Evolutionary conservation across 2,329 filamentous ascomycete genomes (phyloP), one percentile per base, ranked within the genome.

Genomic region (Diaporthe australafricana): DNA sequence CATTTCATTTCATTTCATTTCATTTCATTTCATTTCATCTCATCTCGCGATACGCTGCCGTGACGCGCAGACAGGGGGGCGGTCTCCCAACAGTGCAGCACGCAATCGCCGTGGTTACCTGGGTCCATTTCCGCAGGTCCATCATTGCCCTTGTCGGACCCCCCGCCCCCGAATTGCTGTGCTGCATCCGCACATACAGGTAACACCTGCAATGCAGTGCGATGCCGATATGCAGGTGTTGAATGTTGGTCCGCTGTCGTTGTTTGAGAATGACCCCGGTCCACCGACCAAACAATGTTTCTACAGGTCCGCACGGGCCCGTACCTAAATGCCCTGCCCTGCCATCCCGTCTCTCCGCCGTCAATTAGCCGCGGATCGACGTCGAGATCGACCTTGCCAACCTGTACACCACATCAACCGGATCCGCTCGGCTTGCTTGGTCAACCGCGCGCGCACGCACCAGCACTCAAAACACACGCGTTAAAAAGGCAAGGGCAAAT

Each of bases 261-360:
- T 50, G 42, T 70, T 47, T 70, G 35, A 56, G 22, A 8, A 52
- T 47, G 20, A 67, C 45, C 53, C 63, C 27, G 53, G 63, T 27
- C 63, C 35, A 25, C 22, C 20, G n/a, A 20, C 56, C 50, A 72
- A 72, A 72, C 68, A 72, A 47, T 72, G 71, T 72, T 72, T 72
- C 71, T 66, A n/a, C 47, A 70, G 71, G 68, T 50, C 67, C 42
- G 60, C 57, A 53, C 52, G 60, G 42, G 32, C 50, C 20, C 20
- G 17, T 14, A 45, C 55, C 45, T 70, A 47, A 30, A 45, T 67
- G 67, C 32, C 65, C 25, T 48, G 35, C 35, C 50, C 63, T 70
- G 45, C 47, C 68, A 16, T 63, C 27, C 42, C 48, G 40, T 53
- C 56, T 50, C 35, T 20, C 27, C 38, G 38, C 50, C 47, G 47